These are phyloP conservation scores for Rhododendron williamsianum DNA, from an alignment of 148 eudicot species.

Conservation along the genomic window DNA sequence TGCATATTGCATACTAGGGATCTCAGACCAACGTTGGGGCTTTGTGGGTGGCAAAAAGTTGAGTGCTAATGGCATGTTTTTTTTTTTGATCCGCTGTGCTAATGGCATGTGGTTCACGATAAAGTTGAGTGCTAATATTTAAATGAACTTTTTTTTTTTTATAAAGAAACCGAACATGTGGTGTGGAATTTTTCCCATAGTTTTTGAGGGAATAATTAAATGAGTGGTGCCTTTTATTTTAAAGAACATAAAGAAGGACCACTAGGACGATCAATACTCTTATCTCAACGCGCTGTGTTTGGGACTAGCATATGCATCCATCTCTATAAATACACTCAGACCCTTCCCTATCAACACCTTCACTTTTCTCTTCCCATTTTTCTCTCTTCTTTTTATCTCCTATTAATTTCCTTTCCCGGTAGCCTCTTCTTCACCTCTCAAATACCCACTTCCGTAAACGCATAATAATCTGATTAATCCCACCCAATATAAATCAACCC, in stretches of 20 bases:
- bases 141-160: too few species aligned
- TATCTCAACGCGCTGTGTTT: neutral
- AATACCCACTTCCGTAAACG: neutral
- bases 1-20: too few species aligned
- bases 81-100: too few species aligned
- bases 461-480: neutral
- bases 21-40: too few species aligned
- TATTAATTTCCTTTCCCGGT: neutral
- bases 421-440: neutral
- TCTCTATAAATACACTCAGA: neutral
- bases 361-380: neutral
- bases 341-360: neutral
- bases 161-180: neutral
- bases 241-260: neutral
- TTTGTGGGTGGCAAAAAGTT: neutral
- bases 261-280: neutral
- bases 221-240: neutral
- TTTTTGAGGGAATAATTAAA: neutral
- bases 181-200: neutral
- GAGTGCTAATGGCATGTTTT: too few species aligned
- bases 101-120: too few species aligned
- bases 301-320: neutral
- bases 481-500: neutral
- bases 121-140: too few species aligned
- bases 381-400: neutral